These are phyloP conservation scores for Eimeria necatrix DNA, from an alignment of 169 alveolate genomes.

Conservation along the genomic window DNA sequence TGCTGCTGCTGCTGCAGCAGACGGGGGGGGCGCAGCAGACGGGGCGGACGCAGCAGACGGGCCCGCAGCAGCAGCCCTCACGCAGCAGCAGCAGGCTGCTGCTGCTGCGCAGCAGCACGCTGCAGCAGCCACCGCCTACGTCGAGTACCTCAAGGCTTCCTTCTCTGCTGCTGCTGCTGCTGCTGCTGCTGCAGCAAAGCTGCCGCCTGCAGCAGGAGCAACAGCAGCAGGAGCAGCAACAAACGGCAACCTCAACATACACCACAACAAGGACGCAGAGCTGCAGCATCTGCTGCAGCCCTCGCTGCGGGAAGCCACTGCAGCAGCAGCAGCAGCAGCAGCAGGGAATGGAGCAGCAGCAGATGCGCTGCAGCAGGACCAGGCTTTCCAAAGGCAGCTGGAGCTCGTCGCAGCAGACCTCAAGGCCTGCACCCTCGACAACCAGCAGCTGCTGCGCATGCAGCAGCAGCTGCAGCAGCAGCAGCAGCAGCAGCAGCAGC, in stretches of 20 bases:
- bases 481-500: neutral
- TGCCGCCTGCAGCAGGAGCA: constrained; percentile 19
- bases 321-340: constrained; percentile 54
- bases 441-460: constrained; percentile 21
- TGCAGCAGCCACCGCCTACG: constrained; percentile 3
- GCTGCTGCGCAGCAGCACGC: constrained; percentile 29
- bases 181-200: constrained; percentile 24
- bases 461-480: constrained; percentile 30
- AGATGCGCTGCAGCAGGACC: constrained; percentile 41
- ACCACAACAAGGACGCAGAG: neutral
- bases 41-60: neutral
- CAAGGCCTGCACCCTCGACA: neutral
- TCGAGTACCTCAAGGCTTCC: neutral
- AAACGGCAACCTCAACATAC: neutral
- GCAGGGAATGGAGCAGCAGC: constrained; percentile 20
- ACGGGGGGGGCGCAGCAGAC: neutral
- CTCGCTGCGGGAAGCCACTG: constrained; percentile 19
- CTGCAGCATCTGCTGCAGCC: constrained; percentile 29
- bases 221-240: neutral
- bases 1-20: neutral
- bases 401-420: constrained; percentile 32
- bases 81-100: constrained; percentile 32
- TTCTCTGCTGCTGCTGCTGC: constrained; percentile 29
- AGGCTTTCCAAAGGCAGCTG: neutral
- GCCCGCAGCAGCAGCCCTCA: neutral